A percentile compares a stretch with the other conserved stretches of the same genome.
These are phyloP conservation scores for Colletotrichum filicis DNA, from an alignment of 2,329 filamentous ascomycete genomes.

Conservation along the genomic window DNA sequence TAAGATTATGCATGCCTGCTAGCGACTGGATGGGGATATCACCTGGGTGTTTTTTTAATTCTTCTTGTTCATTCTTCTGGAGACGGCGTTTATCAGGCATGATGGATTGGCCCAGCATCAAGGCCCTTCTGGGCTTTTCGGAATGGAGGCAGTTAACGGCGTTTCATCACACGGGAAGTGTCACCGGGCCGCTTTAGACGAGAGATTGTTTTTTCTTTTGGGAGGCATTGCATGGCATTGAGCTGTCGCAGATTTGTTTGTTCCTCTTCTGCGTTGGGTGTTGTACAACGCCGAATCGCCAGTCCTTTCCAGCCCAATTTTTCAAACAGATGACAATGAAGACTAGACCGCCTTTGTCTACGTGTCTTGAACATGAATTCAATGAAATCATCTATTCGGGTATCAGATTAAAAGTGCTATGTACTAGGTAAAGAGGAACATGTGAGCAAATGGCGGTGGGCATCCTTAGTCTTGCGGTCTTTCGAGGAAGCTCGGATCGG, in stretches of 20 bases:
- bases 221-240: slow-evolving; percentile 18
- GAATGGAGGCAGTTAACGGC: slow-evolving; percentile 2
- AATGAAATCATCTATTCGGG: not conserved
- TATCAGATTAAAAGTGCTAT: slow-evolving; percentile 4
- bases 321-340: not conserved
- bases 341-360: not conserved
- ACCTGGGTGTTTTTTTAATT: not conserved
- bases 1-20: slow-evolving; percentile 5
- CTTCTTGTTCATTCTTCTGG: not conserved
- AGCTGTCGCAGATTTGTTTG: slow-evolving; percentile 1
- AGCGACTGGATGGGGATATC: not conserved
- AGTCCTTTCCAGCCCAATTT: not conserved
- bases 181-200: slow-evolving; percentile 8
- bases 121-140: slow-evolving; percentile 13
- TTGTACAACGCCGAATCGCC: not conserved
- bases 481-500: slow-evolving; percentile 91
- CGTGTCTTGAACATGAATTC: not conserved
- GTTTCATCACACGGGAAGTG: slow-evolving; percentile 10
- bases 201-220: not conserved
- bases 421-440: not conserved
- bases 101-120: not conserved
- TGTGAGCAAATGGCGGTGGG: not conserved
- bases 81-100: slow-evolving; percentile 9
- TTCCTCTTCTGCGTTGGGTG: not conserved
- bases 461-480: slow-evolving; percentile 51